Evolutionary conservation across 805 yeast species (phyloP), one percentile per base, ranked within the genome.

Genomic region (Candida gorgasii): DNA sequence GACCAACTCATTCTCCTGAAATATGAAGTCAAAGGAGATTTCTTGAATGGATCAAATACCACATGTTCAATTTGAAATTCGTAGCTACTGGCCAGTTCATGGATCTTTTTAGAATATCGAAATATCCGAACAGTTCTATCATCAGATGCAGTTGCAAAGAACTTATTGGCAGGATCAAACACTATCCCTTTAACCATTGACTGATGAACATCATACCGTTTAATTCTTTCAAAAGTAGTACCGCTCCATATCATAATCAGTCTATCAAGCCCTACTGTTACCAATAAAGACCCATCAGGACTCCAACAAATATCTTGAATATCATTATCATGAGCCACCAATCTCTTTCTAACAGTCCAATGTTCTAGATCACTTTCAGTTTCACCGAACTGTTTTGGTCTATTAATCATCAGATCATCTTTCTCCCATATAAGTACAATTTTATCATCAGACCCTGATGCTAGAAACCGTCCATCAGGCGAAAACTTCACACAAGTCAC

Each of bases 261-360:
- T 57, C 97, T 74, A 63, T 93, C 99, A 44, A 93, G 72, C 0
- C 99, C 99, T 8, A 92, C 99, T 1, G 96, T 86, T 13, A 93
- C 97, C 36, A 93, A 68, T 17, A 93, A 79, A 27, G 88, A 79
- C 3, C 95, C 86, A 58, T 92, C 98, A 0, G 98, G 97, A 1
- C 96, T 86, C 98, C 99, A 93, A 32, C 97, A 95, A 51, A 93
- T 83, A 63, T 93, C 99, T 61, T 93, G 99, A 39, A 93, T 87
- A 67, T 93, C 99, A 58, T 92, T 93, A 50, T 93, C 98, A 62
- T 93, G 99, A 1, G 97, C 99, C 14, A 89, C 97, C 12, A 89
- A 75, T 54, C 98, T 76, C 54, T 88, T 88, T 14, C 96, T 69
- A 1, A 92, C 97, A 1, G 92, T 82, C 99, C 99, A 92, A 54